A percentile compares a stretch with the other conserved stretches of the same genome.
phyloP scores from a whole-genome alignment of 2,329 filamentous ascomycete species.

The Sarocladium brachiariae region DNA sequence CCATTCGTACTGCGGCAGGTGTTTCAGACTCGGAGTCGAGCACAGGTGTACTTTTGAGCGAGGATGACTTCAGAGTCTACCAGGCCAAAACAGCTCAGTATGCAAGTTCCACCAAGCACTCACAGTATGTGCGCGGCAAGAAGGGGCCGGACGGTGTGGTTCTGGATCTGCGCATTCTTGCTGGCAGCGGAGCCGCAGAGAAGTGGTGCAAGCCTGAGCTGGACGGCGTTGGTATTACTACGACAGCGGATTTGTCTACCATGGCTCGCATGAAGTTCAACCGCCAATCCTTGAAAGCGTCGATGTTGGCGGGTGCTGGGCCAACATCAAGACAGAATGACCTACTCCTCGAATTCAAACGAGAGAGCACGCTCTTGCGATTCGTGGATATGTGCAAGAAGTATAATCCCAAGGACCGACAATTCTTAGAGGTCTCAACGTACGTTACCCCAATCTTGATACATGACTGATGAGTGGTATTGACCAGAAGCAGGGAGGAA shows the following conservation, averaged over 20 bases:
- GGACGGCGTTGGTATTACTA: conserved; percentile 27
- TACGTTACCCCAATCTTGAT: conserved; percentile 23
- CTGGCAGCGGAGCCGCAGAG: conserved; percentile 25
- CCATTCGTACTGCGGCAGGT: conserved; percentile 13
- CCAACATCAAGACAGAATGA: conserved; percentile 18
- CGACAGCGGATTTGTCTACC: conserved; percentile 40
- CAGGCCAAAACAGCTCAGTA: conserved; percentile 43
- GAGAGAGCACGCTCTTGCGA: conserved; percentile 44
- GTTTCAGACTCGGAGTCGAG: conserved; percentile 47
- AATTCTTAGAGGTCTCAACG: conserved; percentile 26
- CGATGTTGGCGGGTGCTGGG: not conserved
- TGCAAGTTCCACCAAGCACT: conserved; percentile 39
- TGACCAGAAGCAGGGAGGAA: not conserved
- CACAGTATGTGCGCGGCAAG: conserved; percentile 34
- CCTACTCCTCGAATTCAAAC: conserved; percentile 45
- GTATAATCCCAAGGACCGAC: conserved; percentile 26
- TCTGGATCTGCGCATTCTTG: not conserved
- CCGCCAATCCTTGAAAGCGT: conserved; percentile 22
- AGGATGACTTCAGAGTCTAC: conserved; percentile 44
- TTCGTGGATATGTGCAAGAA: conserved; percentile 43
- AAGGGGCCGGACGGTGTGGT: not conserved
- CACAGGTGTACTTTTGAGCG: conserved; percentile 35
- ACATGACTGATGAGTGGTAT: not conserved
- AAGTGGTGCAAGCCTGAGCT: conserved; percentile 45
- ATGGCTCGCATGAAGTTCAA: conserved; percentile 40